Base-by-base conservation (phyloP, 441 rosid species). In the Cnidoscolus chayamansa region DNA sequence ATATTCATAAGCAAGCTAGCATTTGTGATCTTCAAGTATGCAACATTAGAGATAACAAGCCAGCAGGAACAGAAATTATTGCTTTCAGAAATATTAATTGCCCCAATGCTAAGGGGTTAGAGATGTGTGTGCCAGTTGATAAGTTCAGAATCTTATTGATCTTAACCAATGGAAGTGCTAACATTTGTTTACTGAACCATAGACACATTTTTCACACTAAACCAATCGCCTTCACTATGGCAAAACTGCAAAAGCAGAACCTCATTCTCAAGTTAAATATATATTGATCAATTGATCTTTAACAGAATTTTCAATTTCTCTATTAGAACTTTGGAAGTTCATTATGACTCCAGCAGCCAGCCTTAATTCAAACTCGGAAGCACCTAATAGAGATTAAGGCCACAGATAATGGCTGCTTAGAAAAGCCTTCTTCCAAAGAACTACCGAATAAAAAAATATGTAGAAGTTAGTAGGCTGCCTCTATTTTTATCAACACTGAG, bases 11-110 rank as follows among this genome's bases (percentile, higher is more conserved):
- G 30, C 59, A 64, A 37, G 32, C 20, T 74, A 58, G 60, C 3
- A 66, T 16, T 2, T n/a, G 25, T 37, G 73, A 48, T 66, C 10
- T 25, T 69, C 71, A 63, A 4, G 20, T 10, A 48, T 30, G 65
- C 65, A 61, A 48, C 53, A 77, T 48, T 60, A 67, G 61, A 13
- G 64, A 50, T 15, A n/a, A 58, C 15, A 65, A 59, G 45, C 50
- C 40, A 37, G 5, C 2, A 49, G 5, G 4, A 16, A 17, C 12
- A 35, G 12, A 73, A 49, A 73, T 51, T 16, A 56, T 16, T 47
- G 17, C 53, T 43, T 47, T 53, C 30, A 37, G 25, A 67, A 25
- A 37, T 32, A 4, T 57, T 9, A 17, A 35, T 55, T 19, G 8
- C 9, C 16, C 55, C 17, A 45, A 62, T 37, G 17, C 12, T n/a